These are phyloP conservation scores for Diaporthe sp. DNA, from an alignment of 2,329 filamentous ascomycete genomes.

Conservation along the genomic window DNA sequence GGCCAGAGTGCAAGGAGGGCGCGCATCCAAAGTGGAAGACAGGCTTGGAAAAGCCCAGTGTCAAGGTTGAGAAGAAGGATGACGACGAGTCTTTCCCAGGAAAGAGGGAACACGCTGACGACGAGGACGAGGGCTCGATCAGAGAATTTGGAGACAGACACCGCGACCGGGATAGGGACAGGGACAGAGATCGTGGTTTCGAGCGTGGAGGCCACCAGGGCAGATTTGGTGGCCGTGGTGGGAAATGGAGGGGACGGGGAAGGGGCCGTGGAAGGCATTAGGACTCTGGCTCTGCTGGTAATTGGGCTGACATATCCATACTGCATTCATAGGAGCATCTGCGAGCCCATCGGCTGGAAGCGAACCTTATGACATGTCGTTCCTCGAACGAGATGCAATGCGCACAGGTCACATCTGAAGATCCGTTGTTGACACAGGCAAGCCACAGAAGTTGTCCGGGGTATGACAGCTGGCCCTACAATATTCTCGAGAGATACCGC, in stretches of 20 bases:
- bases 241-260: slow-evolving; percentile 50
- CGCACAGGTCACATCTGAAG: too few relatives aligned
- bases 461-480: background rate
- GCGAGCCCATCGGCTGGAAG: background rate
- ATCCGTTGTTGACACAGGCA: too few relatives aligned
- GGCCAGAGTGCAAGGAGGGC: slow-evolving; percentile 78
- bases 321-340: background rate
- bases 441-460: background rate
- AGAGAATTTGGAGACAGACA: slow-evolving; percentile 54
- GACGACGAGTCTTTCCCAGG: slow-evolving; percentile 69
- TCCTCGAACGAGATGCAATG: background rate
- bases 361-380: background rate
- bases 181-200: slow-evolving; percentile 47
- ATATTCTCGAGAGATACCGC: background rate
- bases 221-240: slow-evolving; percentile 51
- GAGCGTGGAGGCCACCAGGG: slow-evolving; percentile 47
- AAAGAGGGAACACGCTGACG: slow-evolving; percentile 48
- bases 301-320: background rate
- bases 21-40: slow-evolving; percentile 87
- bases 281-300: background rate
- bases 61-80: slow-evolving; percentile 75
- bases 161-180: slow-evolving; percentile 50
- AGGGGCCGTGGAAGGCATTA: slow-evolving; percentile 47
- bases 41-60: slow-evolving; percentile 81
- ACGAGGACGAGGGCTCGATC: slow-evolving; percentile 50